These are phyloP conservation scores for Kluyveromyces sp. DNA, from an alignment of 1,139 yeast species.

Conservation along the genomic window DNA sequence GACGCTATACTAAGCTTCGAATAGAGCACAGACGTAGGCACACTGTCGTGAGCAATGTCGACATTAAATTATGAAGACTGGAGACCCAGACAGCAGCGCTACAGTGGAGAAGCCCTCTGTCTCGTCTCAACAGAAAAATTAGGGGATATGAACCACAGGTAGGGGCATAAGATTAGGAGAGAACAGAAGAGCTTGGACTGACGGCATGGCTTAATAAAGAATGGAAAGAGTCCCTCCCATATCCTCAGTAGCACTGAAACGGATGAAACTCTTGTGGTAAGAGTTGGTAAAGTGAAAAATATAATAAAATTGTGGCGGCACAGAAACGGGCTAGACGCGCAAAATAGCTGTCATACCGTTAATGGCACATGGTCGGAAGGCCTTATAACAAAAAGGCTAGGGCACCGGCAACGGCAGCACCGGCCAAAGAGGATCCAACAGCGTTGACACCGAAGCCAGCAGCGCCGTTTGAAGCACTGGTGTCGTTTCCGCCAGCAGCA, in stretches of 20 bases:
- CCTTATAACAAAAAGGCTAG: slow-evolving; percentile 23
- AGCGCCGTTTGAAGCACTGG: slow-evolving; percentile 12
- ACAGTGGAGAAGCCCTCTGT: background rate
- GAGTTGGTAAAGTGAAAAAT: background rate
- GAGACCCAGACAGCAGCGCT: background rate
- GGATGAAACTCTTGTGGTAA: background rate
- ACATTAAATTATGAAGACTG: no score
- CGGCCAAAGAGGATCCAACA: slow-evolving; percentile 17
- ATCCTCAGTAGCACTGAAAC: background rate
- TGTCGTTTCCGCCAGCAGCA: slow-evolving; percentile 10
- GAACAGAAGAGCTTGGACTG: background rate
- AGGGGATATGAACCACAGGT: background rate
- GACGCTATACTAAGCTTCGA: background rate
- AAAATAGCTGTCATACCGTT: no score
- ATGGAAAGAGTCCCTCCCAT: background rate
- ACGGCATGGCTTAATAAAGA: background rate
- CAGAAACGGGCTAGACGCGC: background rate
- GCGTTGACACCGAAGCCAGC: slow-evolving; percentile 14
- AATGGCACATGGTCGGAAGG: background rate
- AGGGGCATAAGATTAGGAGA: background rate
- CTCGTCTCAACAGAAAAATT: background rate
- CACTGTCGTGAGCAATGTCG: background rate
- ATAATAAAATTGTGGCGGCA: background rate
- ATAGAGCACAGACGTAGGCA: background rate
- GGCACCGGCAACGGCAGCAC: slow-evolving; percentile 28